Evolutionary conservation across 495 filamentous ascomycete genomes (phyloP).

Genomic region (Penicillium fimorum): DNA sequence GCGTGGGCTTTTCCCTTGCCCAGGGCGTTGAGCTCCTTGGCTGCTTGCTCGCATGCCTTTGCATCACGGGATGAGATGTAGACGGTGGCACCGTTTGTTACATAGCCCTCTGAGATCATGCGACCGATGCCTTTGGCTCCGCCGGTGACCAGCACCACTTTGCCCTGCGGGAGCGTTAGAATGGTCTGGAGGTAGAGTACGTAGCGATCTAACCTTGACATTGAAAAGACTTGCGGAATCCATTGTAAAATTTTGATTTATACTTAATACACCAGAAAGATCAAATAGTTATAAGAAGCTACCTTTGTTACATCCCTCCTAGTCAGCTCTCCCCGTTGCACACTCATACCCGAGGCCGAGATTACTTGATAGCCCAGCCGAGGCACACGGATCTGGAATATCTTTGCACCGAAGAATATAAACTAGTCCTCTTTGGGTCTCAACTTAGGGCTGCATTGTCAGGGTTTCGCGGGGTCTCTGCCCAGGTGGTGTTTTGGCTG

Average conservation of each 20-base stretch:
- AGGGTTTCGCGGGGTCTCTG: conserved; percentile 36
- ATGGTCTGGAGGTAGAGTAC: background rate
- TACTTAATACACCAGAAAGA: background rate
- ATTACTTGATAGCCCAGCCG: conserved; percentile 14
- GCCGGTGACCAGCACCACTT: conserved; percentile 73
- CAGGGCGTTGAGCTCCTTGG: conserved; percentile 58
- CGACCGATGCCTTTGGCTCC: conserved; percentile 70
- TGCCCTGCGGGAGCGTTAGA: conserved; percentile 51
- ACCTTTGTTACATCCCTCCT: conserved; percentile 12
- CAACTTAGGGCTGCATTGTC: conserved; percentile 27
- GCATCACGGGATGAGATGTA: conserved; percentile 77
- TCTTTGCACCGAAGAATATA: conserved; percentile 5
- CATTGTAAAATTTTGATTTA: conserved; percentile 36
- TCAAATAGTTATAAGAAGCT: background rate
- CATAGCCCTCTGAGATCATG: conserved; percentile 79
- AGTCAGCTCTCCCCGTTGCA: conserved; percentile 16
- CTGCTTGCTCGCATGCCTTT: conserved; percentile 58
- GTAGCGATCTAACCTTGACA: conserved; percentile 50
- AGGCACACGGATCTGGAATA: conserved; percentile 19
- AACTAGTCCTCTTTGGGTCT: conserved; percentile 26
- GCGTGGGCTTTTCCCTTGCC: conserved; percentile 62
- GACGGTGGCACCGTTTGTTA: conserved; percentile 76
- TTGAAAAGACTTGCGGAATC: conserved; percentile 55
- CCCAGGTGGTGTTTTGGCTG: conserved; percentile 6
- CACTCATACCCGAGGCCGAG: conserved; percentile 29